Percentiles rank a stretch among this genome's conserved stretches.
Conservation (phyloP, 2,329 filamentous ascomycete species). For the Hymenotorrendiella dingleyae region DNA sequence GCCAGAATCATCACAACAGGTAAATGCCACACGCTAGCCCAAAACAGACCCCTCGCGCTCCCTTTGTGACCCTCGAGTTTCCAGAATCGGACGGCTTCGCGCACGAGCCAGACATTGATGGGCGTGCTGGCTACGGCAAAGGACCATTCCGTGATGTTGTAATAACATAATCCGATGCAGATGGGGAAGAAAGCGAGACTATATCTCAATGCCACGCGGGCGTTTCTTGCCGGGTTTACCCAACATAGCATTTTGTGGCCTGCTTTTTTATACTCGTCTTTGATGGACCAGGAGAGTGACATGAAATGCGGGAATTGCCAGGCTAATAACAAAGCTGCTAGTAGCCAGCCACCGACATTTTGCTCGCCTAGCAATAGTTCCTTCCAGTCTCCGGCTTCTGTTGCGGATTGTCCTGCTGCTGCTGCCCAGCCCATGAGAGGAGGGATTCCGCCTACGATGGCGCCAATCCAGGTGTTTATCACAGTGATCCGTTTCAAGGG, state of each 20-base stretch:
- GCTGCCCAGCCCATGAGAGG: conserved; percentile 98
- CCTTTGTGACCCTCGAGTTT: conserved; percentile 70
- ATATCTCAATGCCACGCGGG: conserved; percentile 82
- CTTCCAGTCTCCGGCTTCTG: conserved; percentile 66
- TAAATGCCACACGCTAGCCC: conserved; percentile 96
- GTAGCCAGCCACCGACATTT: conserved; percentile 76
- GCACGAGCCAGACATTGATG: conserved; percentile 79
- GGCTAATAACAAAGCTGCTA: conserved; percentile 77
- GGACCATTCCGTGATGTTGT: conserved; percentile 75
- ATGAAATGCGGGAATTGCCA: conserved; percentile 99
- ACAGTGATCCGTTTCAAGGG: conserved; percentile 82
- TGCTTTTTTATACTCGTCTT: conserved; percentile 76
- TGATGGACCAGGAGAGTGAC: conserved; percentile 80
- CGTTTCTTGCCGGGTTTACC: conserved; percentile 80
- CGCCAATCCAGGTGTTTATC: conserved; percentile 92
- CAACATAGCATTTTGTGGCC: conserved; percentile 73
- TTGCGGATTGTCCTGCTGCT: conserved; percentile 81
- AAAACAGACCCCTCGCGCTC: conserved; percentile 80
- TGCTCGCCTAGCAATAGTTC: conserved; percentile 70
- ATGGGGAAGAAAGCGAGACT: conserved; percentile 80
- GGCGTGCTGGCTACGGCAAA: conserved; percentile 77
- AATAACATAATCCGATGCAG: conserved; percentile 72
- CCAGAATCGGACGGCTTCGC: conserved; percentile 79
- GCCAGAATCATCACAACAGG: conserved; percentile 85
- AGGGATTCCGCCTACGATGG: conserved; percentile 86